Conservation (phyloP, 139 green algal species). For the Chlorella sorokiniana region DNA sequence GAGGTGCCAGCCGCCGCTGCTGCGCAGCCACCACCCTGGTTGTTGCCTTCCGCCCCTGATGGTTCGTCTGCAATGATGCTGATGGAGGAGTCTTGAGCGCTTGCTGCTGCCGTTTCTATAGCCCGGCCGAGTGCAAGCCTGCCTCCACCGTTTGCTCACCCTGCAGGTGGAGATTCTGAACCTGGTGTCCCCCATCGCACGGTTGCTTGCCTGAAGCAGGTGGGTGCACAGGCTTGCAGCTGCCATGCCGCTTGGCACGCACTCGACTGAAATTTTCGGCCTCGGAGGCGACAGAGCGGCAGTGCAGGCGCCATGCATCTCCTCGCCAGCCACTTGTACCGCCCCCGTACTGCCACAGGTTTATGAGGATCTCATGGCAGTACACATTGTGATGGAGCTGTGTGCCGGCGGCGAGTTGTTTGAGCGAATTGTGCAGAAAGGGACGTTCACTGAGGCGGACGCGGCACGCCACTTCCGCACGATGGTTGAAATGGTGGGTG, state of each 20-base stretch:
- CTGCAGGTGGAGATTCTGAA: constrained; percentile 41
- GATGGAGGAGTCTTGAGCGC: background rate
- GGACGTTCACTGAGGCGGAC: constrained; percentile 66
- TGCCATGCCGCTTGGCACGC: too few relatives aligned
- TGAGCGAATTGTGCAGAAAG: constrained; percentile 69
- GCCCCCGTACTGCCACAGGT: constrained; percentile 15
- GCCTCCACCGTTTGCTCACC: background rate
- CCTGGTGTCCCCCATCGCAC: constrained; percentile 38
- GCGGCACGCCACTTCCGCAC: constrained; percentile 64
- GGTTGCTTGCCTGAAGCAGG: constrained; percentile 26
- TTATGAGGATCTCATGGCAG: constrained; percentile 55
- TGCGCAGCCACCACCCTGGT: background rate
- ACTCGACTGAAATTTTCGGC: too few relatives aligned
- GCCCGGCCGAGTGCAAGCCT: background rate
- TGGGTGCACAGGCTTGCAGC: too few relatives aligned
- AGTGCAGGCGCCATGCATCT: too few relatives aligned
- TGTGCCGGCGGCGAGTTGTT: constrained; percentile 82
- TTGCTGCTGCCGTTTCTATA: background rate
- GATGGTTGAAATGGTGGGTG: constrained; percentile 64
- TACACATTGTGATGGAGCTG: constrained; percentile 52
- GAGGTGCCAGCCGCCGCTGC: constrained; percentile 68
- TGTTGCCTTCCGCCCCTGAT: background rate
- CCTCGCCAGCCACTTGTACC: constrained; percentile 36
- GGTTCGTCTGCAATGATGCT: too few relatives aligned
- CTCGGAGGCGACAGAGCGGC: too few relatives aligned